phyloP scores from a whole-genome alignment of 1,284 basidiomycete species.

The Ustilago hordei region DNA sequence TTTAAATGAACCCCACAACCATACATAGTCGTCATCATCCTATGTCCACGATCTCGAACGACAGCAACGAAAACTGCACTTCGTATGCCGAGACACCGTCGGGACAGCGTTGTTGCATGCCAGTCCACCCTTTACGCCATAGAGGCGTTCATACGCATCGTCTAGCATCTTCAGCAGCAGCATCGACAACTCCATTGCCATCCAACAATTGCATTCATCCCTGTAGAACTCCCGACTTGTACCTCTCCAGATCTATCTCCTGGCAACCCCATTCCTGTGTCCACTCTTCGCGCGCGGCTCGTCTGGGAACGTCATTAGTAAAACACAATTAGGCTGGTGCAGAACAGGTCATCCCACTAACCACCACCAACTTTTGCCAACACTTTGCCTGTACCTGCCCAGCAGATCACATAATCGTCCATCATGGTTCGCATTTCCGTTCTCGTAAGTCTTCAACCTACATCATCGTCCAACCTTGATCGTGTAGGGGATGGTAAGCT shows the following conservation, averaged over 20 bases:
- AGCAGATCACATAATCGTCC: slow-evolving; percentile 61
- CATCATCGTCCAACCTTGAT: neutral
- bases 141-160: neutral
- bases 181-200: neutral
- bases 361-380: slow-evolving; percentile 11
- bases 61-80: neutral
- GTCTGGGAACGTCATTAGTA: slow-evolving; percentile 49
- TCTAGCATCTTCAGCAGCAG: neutral
- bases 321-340: slow-evolving; percentile 39
- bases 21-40: neutral
- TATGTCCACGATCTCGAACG: slow-evolving; percentile 1
- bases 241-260: slow-evolving; percentile 53
- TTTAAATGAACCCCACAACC: slow-evolving; percentile 2
- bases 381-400: slow-evolving; percentile 54
- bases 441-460: slow-evolving; percentile 61
- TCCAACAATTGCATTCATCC: neutral
- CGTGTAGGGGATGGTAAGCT: neutral
- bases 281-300: slow-evolving; percentile 22
- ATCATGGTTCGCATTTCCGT: slow-evolving; percentile 69
- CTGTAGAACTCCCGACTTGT: slow-evolving; percentile 31
- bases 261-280: slow-evolving; percentile 38
- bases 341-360: slow-evolving; percentile 54
- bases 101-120: neutral
- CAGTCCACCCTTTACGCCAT: neutral
- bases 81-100: slow-evolving; percentile 4